phyloP scores from a whole-genome alignment of 2,329 filamentous ascomycete species.

The Colletotrichum tropicicola region DNA sequence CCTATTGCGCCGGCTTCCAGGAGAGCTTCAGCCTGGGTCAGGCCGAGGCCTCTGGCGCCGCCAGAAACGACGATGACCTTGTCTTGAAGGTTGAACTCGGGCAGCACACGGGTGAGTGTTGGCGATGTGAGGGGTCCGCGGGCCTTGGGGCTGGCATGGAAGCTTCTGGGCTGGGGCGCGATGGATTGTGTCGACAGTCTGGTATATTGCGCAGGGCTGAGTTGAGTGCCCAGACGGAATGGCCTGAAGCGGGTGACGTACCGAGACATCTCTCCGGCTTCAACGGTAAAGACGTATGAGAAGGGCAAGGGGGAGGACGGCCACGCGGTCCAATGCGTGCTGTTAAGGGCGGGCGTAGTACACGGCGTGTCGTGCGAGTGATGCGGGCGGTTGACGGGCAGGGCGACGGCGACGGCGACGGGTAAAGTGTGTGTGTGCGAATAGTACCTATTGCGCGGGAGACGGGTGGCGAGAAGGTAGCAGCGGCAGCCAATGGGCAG shows the following conservation, averaged over 20 bases:
- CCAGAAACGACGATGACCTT: conserved; percentile 83
- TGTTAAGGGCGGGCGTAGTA: too few species aligned
- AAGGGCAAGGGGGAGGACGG: not conserved
- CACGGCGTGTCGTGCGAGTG: too few species aligned
- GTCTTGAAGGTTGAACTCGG: conserved; percentile 79
- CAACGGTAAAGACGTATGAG: not conserved
- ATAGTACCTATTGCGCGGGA: too few species aligned
- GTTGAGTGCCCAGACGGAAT: conserved; percentile 4
- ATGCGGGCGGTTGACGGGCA: too few species aligned
- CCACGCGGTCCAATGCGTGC: too few species aligned
- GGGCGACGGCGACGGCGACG: too few species aligned
- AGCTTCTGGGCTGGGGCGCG: conserved; percentile 4
- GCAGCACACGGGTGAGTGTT: conserved; percentile 50
- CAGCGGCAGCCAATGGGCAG: too few species aligned
- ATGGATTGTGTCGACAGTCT: conserved; percentile 12
- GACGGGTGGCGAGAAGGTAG: too few species aligned
- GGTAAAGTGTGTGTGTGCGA: too few species aligned
- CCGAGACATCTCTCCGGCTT: conserved; percentile 25
- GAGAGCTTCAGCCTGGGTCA: conserved; percentile 81
- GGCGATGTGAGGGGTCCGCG: conserved; percentile 27
- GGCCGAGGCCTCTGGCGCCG: conserved; percentile 78
- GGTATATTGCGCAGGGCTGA: conserved; percentile 1
- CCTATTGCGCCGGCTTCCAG: conserved; percentile 80
- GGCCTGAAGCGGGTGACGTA: conserved; percentile 24
- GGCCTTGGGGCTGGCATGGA: conserved; percentile 18